Evolutionary conservation across 495 filamentous ascomycete species (phyloP), one percentile per base, ranked within the genome.

Genomic region (Lasiosphaeris hirsuta): DNA sequence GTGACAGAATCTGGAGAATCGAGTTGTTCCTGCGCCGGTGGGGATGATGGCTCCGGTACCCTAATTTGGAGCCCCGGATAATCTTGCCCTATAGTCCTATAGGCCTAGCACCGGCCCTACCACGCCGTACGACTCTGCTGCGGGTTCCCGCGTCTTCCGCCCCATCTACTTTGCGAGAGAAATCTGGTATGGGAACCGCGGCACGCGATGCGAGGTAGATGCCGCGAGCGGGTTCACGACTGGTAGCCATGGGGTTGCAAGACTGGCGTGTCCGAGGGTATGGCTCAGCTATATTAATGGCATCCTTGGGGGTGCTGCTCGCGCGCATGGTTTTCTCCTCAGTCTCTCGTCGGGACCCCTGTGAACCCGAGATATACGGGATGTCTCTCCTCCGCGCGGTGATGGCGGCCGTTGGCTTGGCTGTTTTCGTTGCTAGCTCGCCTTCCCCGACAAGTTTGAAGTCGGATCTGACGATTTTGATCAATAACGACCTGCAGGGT

Each of bases 401-500:
- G 39, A 52, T 44, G 30, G 19, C 46, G 0, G 17, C 42, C 23
- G 14, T 56, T 6, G 51, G 59, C 13, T 50, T 67, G n/a, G 61
- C 57, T 30, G 34, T 56, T 38, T 53, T 64, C 18, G 59, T 47
- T 14, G 58, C 58, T 3, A 65, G 65, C 1, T 51, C 49, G 4
- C 71, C 71, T 0, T 74, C 71, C 18, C 72, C 73, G 41, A 64
- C 64, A 53, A 49, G 56, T 6, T 53, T 75, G n/a, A 63, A 70
- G 38, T 72, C 74, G 13, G 66, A 69, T 41, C 48, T 78, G 43
- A 71, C 70, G 10, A 61, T 74, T 41, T 40, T 74, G 35, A 66
- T 73, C 46, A 65, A 67, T 51, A 75, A 76, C 60, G 74, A 76
- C 17, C 67, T 76, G 38, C 71, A 72, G 63, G 75, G 74, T 74